These are phyloP conservation scores for Spergularia azorica DNA, from an alignment of 179 eudicot genomes.

Conservation along the genomic window DNA sequence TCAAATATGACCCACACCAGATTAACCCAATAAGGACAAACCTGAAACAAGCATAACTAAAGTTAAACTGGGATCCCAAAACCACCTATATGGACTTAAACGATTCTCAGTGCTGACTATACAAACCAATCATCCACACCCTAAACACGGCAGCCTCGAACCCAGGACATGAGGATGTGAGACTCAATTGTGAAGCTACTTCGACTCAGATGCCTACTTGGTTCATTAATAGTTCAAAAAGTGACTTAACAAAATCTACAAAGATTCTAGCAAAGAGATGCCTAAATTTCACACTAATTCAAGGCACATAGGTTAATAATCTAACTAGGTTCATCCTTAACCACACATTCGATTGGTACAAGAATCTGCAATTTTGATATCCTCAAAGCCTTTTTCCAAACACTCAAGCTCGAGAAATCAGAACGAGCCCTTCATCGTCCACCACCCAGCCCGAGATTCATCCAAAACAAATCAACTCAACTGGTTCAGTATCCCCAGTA, in stretches of 20 bases:
- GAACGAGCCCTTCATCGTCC: no score
- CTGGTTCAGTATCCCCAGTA: background rate
- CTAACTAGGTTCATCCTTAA: background rate
- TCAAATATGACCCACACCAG: no score
- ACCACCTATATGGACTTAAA: background rate
- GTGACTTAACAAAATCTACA: background rate
- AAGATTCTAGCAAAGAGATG: background rate
- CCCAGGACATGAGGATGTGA: background rate
- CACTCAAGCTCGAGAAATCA: background rate
- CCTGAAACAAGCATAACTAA: no score
- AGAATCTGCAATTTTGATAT: background rate
- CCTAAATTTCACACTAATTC: background rate
- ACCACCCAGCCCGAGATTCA: background rate
- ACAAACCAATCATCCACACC: background rate
- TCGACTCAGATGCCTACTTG: background rate
- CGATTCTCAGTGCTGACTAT: background rate
- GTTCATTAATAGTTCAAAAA: background rate
- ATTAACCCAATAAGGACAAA: no score
- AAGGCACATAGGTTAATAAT: background rate
- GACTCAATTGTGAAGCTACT: background rate
- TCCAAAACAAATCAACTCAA: background rate
- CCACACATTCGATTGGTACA: no score
- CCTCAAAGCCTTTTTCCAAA: background rate
- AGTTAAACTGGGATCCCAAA: background rate
- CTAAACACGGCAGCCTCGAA: background rate